phyloP scores from a whole-genome alignment of 805 yeast genomes.

The Lachancea fermentati region DNA sequence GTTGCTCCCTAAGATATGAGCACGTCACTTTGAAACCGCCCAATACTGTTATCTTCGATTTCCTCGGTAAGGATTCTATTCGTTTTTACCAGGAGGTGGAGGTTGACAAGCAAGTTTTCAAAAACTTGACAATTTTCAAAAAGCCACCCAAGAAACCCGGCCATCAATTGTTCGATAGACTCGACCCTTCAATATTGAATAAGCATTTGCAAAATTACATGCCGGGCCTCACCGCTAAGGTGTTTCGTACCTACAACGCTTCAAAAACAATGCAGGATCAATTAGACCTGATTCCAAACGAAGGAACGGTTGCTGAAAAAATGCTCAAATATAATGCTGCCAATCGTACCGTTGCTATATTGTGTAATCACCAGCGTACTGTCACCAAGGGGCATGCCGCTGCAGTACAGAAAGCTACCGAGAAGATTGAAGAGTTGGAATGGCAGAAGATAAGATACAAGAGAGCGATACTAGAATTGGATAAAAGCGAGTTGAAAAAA shows the following conservation, averaged over 20 bases:
- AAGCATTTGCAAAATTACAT: conserved; percentile 83
- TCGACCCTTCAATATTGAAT: conserved; percentile 77
- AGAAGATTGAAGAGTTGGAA: conserved; percentile 67
- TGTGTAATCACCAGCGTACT: conserved; percentile 95
- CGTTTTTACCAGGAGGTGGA: conserved; percentile 88
- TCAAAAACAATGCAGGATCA: conserved; percentile 96
- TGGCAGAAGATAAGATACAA: conserved; percentile 80
- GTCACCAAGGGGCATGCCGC: conserved; percentile 81
- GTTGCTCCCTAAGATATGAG: conserved; percentile 89
- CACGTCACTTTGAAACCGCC: conserved; percentile 86
- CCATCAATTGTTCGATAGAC: conserved; percentile 85
- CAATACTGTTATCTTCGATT: conserved; percentile 79
- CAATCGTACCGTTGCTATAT: conserved; percentile 87
- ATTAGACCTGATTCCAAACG: conserved; percentile 74
- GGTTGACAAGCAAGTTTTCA: conserved; percentile 88
- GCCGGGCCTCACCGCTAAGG: conserved; percentile 93
- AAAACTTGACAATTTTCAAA: conserved; percentile 80
- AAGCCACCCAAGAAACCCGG: conserved; percentile 86
- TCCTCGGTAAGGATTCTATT: conserved; percentile 92
- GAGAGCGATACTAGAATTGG: conserved; percentile 62
- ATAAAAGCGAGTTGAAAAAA: conserved; percentile 45
- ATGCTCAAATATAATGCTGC: conserved; percentile 89
- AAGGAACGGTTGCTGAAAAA: conserved; percentile 83
- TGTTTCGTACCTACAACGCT: conserved; percentile 95
- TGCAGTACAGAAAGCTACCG: conserved; percentile 72